These are phyloP conservation scores for Astragalus glycyphyllos DNA, from an alignment of 306 rosid species.

Conservation along the genomic window DNA sequence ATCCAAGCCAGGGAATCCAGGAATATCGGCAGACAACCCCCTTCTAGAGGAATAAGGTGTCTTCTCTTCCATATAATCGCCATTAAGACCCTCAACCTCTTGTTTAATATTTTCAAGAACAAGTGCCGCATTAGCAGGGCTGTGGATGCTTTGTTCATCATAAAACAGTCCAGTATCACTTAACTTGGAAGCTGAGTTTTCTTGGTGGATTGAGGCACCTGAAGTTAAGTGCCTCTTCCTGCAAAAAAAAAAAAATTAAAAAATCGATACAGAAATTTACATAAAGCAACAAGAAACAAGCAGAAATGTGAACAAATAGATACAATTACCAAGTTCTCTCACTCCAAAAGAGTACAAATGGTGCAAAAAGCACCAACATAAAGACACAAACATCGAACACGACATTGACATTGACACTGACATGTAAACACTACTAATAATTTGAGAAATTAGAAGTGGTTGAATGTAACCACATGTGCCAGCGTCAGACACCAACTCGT, in stretches of 20 bases:
- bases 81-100: conserved; percentile 69
- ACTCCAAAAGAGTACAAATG: conserved; percentile 16
- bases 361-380: not conserved
- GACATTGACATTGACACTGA: too few species aligned
- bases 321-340: conserved; percentile 8
- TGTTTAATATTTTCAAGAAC: conserved; percentile 84
- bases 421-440: too few species aligned
- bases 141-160: conserved; percentile 79
- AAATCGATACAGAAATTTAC: not conserved
- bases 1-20: conserved; percentile 57
- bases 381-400: too few species aligned
- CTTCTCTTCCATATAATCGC: conserved; percentile 59
- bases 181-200: conserved; percentile 60
- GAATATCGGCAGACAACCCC: conserved; percentile 58
- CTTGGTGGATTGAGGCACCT: conserved; percentile 53
- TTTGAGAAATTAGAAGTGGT: too few species aligned
- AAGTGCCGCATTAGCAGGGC: conserved; percentile 92
- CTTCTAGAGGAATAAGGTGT: conserved; percentile 54
- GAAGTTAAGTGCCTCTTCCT: conserved; percentile 77
- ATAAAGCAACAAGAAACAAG: not conserved
- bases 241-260: conserved; percentile 51
- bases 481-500: too few species aligned
- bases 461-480: too few species aligned
- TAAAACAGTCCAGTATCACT: conserved; percentile 65
- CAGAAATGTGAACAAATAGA: conserved; percentile 14